Evolutionary conservation across 169 alveolate species (phyloP).

Genomic region (Eimeria falciformis): DNA sequence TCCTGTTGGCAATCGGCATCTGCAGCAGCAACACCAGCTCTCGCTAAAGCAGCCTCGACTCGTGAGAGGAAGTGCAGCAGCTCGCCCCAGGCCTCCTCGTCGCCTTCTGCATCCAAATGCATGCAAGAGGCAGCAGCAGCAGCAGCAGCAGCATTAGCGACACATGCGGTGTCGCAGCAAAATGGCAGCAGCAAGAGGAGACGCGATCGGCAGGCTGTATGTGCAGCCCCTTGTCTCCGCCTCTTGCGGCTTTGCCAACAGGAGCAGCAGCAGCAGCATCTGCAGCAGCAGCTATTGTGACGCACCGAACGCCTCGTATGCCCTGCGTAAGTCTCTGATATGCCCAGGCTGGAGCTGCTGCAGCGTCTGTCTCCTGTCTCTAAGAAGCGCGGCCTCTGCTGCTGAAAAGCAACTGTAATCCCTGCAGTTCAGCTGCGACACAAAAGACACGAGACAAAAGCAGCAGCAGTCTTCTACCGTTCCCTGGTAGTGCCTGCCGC

Average conservation of each 20-base stretch:
- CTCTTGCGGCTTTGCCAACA: no score
- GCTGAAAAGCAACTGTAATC: neutral
- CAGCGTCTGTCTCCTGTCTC: conserved; percentile 2
- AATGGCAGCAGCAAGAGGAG: no score
- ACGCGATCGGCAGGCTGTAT: no score
- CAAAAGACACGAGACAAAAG: neutral
- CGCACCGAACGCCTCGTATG: neutral
- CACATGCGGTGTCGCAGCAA: neutral
- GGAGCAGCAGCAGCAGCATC: neutral
- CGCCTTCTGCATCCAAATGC: neutral
- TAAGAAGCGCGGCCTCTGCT: neutral
- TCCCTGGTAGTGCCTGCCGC: no score
- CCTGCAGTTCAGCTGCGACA: conserved; percentile 8
- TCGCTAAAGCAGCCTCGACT: neutral
- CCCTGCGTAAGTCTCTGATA: neutral
- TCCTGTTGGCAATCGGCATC: neutral
- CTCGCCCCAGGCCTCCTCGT: neutral
- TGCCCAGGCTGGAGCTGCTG: conserved; percentile 2
- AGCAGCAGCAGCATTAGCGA: neutral
- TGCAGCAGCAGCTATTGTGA: neutral
- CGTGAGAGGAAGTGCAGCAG: neutral
- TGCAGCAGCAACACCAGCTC: neutral
- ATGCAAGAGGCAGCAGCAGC: neutral
- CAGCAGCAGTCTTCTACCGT: no score
- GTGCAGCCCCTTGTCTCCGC: no score